Percentiles rank a stretch among this genome's conserved stretches.
These are phyloP conservation scores for Coriaria nepalensis DNA, from an alignment of 306 rosid species.

Conservation along the genomic window DNA sequence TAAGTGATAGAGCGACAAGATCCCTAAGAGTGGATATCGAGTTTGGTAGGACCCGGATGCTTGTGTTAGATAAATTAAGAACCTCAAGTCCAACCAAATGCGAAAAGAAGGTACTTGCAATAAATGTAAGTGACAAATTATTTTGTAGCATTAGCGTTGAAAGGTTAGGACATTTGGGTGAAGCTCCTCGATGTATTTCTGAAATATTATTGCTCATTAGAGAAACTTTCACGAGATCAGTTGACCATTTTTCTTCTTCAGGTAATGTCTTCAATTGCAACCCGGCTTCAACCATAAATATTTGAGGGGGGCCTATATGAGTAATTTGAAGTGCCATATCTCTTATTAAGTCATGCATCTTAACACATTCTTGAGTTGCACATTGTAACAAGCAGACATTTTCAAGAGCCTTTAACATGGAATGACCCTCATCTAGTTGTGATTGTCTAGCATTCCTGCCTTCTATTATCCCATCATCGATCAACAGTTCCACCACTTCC, in stretches of 20 bases:
- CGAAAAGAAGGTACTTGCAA: slow-evolving; percentile 7
- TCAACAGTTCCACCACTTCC: neutral
- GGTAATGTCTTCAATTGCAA: neutral
- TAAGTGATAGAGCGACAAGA: slow-evolving; percentile 2
- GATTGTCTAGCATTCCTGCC: neutral
- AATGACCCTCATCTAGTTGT: neutral
- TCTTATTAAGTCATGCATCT: slow-evolving; percentile 13
- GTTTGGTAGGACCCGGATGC: neutral
- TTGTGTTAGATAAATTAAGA: slow-evolving; percentile 3
- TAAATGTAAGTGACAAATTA: neutral
- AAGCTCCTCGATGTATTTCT: neutral
- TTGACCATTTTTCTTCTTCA: neutral
- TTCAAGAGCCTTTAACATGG: neutral
- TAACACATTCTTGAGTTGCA: neutral
- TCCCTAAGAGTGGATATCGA: neutral
- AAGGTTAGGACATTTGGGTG: slow-evolving; percentile 9
- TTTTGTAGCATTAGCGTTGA: neutral
- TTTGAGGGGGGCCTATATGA: neutral
- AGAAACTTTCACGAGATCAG: slow-evolving; percentile 1
- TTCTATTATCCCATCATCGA: neutral
- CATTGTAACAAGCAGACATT: slow-evolving; percentile 2
- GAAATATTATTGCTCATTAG: neutral
- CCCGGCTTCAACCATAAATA: slow-evolving; percentile 3
- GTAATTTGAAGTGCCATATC: slow-evolving; percentile 9
- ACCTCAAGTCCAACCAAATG: neutral